A percentile compares a stretch with the other conserved stretches of the same genome.
phyloP scores from a whole-genome alignment of 768 basidiomycete genomes.

The Macrolepiota fuliginosa region DNA sequence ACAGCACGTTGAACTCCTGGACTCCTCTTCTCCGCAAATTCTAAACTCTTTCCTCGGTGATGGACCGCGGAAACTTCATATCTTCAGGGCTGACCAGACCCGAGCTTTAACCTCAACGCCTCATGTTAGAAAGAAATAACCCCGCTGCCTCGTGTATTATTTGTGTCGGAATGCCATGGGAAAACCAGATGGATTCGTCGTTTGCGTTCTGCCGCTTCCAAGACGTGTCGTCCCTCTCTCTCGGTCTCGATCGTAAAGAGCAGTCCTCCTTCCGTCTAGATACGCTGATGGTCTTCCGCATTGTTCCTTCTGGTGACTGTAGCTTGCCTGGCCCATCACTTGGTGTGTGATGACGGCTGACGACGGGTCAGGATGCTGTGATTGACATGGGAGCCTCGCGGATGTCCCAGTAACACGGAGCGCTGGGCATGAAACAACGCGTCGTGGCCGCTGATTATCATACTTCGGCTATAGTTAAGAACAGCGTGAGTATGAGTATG shows the following conservation, averaged over 20 bases:
- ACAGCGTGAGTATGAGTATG: not conserved
- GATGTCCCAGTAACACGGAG: not conserved
- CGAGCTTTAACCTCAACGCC: not conserved
- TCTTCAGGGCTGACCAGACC: not conserved
- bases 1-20: not conserved
- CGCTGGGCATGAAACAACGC: not conserved
- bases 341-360: not conserved
- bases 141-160: slow-evolving; percentile 8
- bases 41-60: not conserved
- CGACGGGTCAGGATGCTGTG: not conserved
- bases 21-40: not conserved
- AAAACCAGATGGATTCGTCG: not conserved
- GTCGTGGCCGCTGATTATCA: not conserved
- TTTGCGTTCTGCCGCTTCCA: not conserved
- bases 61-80: not conserved
- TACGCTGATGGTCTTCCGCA: not conserved
- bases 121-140: slow-evolving; percentile 3
- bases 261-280: not conserved
- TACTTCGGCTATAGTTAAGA: not conserved
- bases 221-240: not conserved
- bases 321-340: not conserved
- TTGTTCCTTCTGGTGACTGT: not conserved
- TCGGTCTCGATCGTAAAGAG: not conserved
- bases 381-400: slow-evolving; percentile 2
- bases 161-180: not conserved